Conservation (phyloP, 306 rosid genomes). For the Mimosa bimucronata region DNA sequence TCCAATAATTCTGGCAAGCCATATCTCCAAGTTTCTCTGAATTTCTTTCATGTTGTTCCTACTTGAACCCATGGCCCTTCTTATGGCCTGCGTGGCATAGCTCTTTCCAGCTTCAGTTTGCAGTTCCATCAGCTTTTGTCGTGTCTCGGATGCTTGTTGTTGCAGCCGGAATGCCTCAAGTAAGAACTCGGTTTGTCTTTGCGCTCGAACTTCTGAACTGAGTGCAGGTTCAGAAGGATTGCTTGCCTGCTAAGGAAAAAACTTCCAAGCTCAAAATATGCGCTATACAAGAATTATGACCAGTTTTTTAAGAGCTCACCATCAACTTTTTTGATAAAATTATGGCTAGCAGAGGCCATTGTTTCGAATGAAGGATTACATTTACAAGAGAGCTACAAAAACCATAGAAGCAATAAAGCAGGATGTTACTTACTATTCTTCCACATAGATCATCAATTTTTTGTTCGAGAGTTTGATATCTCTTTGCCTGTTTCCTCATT, state of each 20-base stretch:
- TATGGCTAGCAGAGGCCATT: too few species aligned
- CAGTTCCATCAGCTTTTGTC: conserved; percentile 71
- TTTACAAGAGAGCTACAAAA: conserved; percentile 1
- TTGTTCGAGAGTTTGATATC: conserved; percentile 72
- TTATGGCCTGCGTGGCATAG: conserved; percentile 31
- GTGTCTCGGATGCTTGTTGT: conserved; percentile 79
- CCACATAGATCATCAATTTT: conserved; percentile 77
- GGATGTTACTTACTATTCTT: conserved; percentile 58
- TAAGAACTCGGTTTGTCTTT: conserved; percentile 71
- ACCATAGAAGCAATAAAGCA: conserved; percentile 2
- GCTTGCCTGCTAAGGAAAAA: conserved; percentile 51
- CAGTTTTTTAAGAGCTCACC: too few species aligned
- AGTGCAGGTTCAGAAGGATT: conserved; percentile 74
- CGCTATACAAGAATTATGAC: neutral
- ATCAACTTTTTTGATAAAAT: too few species aligned
- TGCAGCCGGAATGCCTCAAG: conserved; percentile 81
- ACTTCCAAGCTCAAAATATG: conserved; percentile 2
- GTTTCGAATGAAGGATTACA: neutral
- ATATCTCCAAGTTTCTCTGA: conserved; percentile 83
- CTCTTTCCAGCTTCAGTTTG: conserved; percentile 71
- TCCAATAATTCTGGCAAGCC: conserved; percentile 90
- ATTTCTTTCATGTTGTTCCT: conserved; percentile 77
- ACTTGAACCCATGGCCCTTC: conserved; percentile 63
- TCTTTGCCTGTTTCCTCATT: conserved; percentile 78
- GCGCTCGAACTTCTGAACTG: conserved; percentile 66